A percentile compares a stretch with the other conserved stretches of the same genome.
These are phyloP conservation scores for Suhomyces kilbournensis DNA, from an alignment of 805 yeast species.

Conservation along the genomic window DNA sequence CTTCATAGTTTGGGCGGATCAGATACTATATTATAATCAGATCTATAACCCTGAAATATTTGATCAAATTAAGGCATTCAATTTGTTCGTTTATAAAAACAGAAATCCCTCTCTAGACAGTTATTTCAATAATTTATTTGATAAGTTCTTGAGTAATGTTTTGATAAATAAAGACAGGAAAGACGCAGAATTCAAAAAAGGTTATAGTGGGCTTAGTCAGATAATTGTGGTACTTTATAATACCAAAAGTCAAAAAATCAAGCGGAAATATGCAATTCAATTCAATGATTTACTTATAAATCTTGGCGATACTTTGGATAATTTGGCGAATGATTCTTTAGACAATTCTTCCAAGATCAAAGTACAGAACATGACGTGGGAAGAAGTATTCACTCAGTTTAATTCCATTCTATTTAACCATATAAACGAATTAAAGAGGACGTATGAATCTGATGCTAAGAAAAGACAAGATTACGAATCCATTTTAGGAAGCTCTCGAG, in stretches of 20 bases:
- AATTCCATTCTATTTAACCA: constrained; percentile 30
- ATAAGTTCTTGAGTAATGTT: constrained; percentile 19
- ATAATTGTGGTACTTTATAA: constrained; percentile 39
- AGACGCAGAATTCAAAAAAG: not conserved
- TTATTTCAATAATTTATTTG: constrained; percentile 41
- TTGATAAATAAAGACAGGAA: constrained; percentile 7
- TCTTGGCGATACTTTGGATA: constrained; percentile 15
- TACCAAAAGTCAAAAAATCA: constrained; percentile 21
- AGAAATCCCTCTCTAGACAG: constrained; percentile 47
- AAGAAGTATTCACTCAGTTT: constrained; percentile 30
- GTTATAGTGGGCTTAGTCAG: constrained; percentile 18
- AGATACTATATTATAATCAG: constrained; percentile 49
- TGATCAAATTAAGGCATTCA: constrained; percentile 39
- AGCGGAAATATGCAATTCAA: constrained; percentile 38
- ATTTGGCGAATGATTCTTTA: not conserved
- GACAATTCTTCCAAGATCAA: constrained; percentile 14
- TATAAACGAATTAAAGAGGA: constrained; percentile 26
- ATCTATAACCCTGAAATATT: constrained; percentile 56
- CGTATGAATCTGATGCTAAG: constrained; percentile 4
- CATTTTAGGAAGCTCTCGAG: not conserved
- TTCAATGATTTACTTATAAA: constrained; percentile 29
- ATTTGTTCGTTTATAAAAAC: constrained; percentile 38
- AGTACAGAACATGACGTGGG: constrained; percentile 29
- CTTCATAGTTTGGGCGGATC: constrained; percentile 50
- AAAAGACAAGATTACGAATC: constrained; percentile 1